These are phyloP conservation scores for Euphorbia lathyris DNA, from an alignment of 345 rosid species.

Conservation along the genomic window DNA sequence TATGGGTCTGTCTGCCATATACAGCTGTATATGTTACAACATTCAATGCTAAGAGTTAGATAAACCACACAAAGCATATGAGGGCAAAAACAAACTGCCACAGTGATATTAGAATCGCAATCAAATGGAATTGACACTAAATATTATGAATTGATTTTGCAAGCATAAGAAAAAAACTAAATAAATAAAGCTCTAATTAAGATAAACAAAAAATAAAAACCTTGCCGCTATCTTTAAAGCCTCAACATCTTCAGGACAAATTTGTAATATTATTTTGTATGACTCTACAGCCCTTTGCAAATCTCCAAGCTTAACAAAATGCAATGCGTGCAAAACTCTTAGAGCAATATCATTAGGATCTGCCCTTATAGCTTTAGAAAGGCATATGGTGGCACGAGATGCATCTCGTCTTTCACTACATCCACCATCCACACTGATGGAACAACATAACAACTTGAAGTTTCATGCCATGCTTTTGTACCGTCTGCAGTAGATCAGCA, in stretches of 20 bases:
- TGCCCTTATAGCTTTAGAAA: slow-evolving; percentile 73
- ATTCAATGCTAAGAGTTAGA: background rate
- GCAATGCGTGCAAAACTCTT: slow-evolving; percentile 54
- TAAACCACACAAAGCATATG: background rate
- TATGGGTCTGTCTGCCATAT: too few species aligned
- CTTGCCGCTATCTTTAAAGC: slow-evolving; percentile 61
- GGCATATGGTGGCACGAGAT: slow-evolving; percentile 55
- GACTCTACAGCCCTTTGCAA: slow-evolving; percentile 75
- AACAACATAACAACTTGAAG: too few species aligned
- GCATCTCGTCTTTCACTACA: slow-evolving; percentile 63
- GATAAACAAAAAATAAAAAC: slow-evolving; percentile 26
- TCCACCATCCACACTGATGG: too few species aligned
- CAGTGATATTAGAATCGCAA: too few species aligned
- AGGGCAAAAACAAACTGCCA: background rate
- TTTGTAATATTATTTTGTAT: slow-evolving; percentile 57
- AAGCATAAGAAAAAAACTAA: background rate
- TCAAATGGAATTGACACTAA: too few species aligned
- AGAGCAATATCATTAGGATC: slow-evolving; percentile 70
- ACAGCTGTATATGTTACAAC: too few species aligned
- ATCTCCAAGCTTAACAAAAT: slow-evolving; percentile 61
- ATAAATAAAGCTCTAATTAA: too few species aligned
- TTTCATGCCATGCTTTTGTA: too few species aligned
- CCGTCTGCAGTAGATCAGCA: too few species aligned
- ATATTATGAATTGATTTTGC: too few species aligned
- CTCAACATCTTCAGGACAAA: slow-evolving; percentile 54